Evolutionary conservation across 2,329 filamentous ascomycete genomes (phyloP).

Genomic region (Penicillium vulpinum): DNA sequence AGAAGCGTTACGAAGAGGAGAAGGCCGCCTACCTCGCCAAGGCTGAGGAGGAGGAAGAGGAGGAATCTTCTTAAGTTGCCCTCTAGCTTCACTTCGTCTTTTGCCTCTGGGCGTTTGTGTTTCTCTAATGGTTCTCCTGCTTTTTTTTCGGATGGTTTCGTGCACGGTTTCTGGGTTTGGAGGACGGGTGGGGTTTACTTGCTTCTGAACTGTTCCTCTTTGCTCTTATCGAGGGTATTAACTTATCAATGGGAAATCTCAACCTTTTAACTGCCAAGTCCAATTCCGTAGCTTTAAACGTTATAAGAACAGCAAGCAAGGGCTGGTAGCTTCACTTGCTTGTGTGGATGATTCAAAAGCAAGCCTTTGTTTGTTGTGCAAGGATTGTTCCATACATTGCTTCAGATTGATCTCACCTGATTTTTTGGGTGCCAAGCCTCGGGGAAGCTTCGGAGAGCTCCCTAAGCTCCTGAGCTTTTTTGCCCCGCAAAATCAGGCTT

Average conservation of each 20-base stretch:
- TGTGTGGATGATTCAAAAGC: neutral
- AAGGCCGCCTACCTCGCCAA: conserved; percentile 80
- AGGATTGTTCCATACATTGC: too few relatives aligned
- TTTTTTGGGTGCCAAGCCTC: neutral
- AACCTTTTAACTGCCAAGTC: conserved; percentile 18
- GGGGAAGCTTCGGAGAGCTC: conserved; percentile 4
- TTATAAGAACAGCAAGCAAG: neutral
- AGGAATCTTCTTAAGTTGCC: conserved; percentile 44
- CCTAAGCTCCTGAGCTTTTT: neutral
- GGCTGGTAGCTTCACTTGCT: neutral
- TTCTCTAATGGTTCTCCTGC: conserved; percentile 31
- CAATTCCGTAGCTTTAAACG: neutral
- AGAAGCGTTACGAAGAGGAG: conserved; percentile 99
- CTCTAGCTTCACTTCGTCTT: conserved; percentile 26
- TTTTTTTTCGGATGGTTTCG: conserved; percentile 33
- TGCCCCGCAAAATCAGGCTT: conserved; percentile 1
- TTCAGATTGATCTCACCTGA: neutral
- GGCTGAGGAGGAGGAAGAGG: conserved; percentile 61
- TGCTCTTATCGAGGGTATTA: conserved; percentile 32
- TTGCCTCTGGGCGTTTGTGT: conserved; percentile 39
- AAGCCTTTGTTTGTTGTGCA: neutral
- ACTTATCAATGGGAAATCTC: conserved; percentile 29
- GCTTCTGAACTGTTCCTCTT: conserved; percentile 34
- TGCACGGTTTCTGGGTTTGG: conserved; percentile 32
- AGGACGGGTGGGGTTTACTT: conserved; percentile 27